Percentiles rank a stretch among this genome's conserved stretches.
phyloP scores from a whole-genome alignment of 2,329 filamentous ascomycete genomes.

The Didymella arachidicola region DNA sequence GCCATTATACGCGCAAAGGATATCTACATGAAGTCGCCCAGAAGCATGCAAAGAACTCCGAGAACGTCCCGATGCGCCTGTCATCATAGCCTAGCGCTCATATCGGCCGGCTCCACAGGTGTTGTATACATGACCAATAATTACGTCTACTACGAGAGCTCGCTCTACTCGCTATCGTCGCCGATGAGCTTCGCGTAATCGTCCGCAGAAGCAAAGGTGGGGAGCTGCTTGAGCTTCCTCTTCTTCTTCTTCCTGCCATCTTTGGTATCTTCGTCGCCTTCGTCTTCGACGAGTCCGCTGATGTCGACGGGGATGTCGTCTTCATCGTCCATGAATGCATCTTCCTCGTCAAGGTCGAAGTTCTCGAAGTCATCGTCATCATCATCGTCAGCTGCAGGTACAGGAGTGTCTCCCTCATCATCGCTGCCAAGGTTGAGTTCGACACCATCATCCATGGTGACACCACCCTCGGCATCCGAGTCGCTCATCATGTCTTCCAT shows the following conservation, averaged over 20 bases:
- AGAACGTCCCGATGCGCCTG: slow-evolving; percentile 20
- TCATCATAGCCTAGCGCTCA: slow-evolving; percentile 24
- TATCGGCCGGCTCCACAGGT: slow-evolving; percentile 23
- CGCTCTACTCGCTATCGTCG: slow-evolving; percentile 50
- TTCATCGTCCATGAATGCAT: slow-evolving; percentile 63
- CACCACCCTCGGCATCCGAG: slow-evolving; percentile 56
- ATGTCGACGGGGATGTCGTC: slow-evolving; percentile 62
- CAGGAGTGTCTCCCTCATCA: slow-evolving; percentile 57
- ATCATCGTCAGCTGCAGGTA: slow-evolving; percentile 40
- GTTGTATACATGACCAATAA: slow-evolving; percentile 17
- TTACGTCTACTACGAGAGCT: slow-evolving; percentile 12
- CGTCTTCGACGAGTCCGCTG: slow-evolving; percentile 53
- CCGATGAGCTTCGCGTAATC: slow-evolving; percentile 89
- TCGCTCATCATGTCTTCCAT: slow-evolving; percentile 55
- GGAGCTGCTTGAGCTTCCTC: slow-evolving; percentile 86
- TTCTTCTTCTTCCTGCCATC: slow-evolving; percentile 67
- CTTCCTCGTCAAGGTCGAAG: slow-evolving; percentile 60
- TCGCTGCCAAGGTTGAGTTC: slow-evolving; percentile 58
- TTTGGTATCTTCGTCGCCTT: slow-evolving; percentile 53
- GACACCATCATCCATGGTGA: slow-evolving; percentile 52
- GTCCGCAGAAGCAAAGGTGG: slow-evolving; percentile 90
- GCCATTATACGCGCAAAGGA: slow-evolving; percentile 42
- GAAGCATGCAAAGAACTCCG: slow-evolving; percentile 22
- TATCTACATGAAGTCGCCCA: slow-evolving; percentile 40
- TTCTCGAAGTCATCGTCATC: slow-evolving; percentile 53